Percentiles rank a stretch among this genome's conserved stretches.
Evolutionary conservation across 2,329 filamentous ascomycete species (phyloP).

Genomic region (Whalleya microplaca): DNA sequence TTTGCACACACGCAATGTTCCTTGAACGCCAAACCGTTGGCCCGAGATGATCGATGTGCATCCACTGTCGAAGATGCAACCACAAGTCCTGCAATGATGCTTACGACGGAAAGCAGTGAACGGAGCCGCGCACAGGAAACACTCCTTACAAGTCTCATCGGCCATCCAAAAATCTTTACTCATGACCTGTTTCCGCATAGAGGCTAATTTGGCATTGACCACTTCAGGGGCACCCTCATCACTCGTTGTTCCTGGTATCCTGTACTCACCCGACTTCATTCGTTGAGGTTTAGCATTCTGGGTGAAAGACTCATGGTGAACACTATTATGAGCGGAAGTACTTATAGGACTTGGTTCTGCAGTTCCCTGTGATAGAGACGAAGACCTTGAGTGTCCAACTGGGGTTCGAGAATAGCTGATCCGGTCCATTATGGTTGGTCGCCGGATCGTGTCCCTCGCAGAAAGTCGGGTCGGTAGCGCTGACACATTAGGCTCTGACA

Average conservation of each 20-base stretch:
- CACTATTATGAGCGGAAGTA: slow-evolving; percentile 61
- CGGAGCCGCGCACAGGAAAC: slow-evolving; percentile 85
- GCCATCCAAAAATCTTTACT: slow-evolving; percentile 99
- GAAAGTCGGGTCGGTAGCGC: slow-evolving; percentile 33
- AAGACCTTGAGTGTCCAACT: slow-evolving; percentile 56
- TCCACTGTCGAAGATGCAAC: slow-evolving; percentile 98
- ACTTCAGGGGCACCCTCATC: slow-evolving; percentile 61
- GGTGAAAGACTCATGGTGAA: slow-evolving; percentile 61
- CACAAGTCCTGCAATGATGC: slow-evolving; percentile 93
- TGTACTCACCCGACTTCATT: slow-evolving; percentile 49
- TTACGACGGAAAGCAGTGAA: slow-evolving; percentile 96
- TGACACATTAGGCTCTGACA: slow-evolving; percentile 38
- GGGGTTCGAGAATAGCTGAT: slow-evolving; percentile 53
- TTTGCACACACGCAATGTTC: slow-evolving; percentile 87
- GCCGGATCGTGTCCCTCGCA: slow-evolving; percentile 43
- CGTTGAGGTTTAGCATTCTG: slow-evolving; percentile 50
- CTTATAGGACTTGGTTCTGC: slow-evolving; percentile 61
- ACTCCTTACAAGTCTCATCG: slow-evolving; percentile 97
- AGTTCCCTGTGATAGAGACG: slow-evolving; percentile 60
- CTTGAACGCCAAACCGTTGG: slow-evolving; percentile 82
- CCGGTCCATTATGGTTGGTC: slow-evolving; percentile 59
- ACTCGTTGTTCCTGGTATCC: slow-evolving; percentile 60
- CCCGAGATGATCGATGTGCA: slow-evolving; percentile 93
- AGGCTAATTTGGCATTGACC: slow-evolving; percentile 65
- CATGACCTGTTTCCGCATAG: slow-evolving; percentile 83